Evolutionary conservation across 306 rosid species (phyloP).

Genomic region (Inga laurina): DNA sequence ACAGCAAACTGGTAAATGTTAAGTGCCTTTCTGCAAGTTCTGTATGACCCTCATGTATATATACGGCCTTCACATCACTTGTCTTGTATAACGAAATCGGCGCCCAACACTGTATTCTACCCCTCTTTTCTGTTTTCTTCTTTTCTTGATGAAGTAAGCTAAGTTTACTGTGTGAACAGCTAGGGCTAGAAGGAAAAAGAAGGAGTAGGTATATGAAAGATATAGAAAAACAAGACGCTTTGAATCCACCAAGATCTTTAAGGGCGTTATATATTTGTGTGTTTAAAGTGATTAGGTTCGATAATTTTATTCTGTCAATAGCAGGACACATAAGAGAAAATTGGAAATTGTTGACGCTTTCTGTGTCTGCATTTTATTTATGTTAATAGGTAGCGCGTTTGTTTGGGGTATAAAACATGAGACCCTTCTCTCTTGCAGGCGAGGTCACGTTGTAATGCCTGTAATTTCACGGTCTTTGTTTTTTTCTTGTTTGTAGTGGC

Average conservation of each 20-base stretch:
- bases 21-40: not conserved
- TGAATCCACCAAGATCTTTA: constrained; percentile 60
- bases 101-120: not conserved
- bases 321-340: constrained; percentile 2
- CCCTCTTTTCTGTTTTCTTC: not conserved
- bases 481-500: constrained; percentile 29
- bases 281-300: constrained; percentile 16
- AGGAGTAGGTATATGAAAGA: constrained; percentile 9
- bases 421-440: not conserved
- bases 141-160: not conserved
- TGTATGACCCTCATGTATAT: not conserved
- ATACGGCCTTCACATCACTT: not conserved
- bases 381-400: not conserved
- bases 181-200: constrained; percentile 36
- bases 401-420: not conserved
- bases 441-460: constrained; percentile 18
- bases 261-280: constrained; percentile 21
- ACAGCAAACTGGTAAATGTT: constrained; percentile 22
- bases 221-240: constrained; percentile 26
- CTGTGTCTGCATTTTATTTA: constrained; percentile 28
- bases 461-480: not conserved
- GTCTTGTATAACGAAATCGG: not conserved
- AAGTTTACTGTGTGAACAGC: constrained; percentile 21
- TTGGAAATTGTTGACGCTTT: constrained; percentile 35
- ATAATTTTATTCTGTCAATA: constrained; percentile 36